Evolutionary conservation across 2,329 filamentous ascomycete genomes (phyloP), one percentile per base, ranked within the genome.

Genomic region (Trichophyton benhamiae): DNA sequence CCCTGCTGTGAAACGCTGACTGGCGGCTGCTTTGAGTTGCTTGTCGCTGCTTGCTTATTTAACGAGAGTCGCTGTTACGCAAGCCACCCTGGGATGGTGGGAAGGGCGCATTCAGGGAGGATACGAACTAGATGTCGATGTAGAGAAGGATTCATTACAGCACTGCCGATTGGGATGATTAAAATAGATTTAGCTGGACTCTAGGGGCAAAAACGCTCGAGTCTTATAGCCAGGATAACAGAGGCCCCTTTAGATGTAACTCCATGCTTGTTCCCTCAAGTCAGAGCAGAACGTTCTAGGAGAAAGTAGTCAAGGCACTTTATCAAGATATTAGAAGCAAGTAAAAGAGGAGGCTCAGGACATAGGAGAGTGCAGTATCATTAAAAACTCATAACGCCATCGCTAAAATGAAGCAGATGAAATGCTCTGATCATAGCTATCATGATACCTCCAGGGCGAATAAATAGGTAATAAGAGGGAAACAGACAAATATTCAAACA

Each of bases 331-430:
- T 53, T 53, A 27, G n/a, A 53, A 53, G 27, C 9, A 33, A 53
- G 27, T 53, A 17, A 53, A 30, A 33, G 25, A 27, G 11, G 11
- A 20, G 13, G 30, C 27, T 53, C 22, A 53, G 7, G 22, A 33
- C 49, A 53, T 53, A 17, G 27, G 15, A 53, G 49, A 53, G 22
- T 8, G 9, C 27, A 53, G 27, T 13, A 33, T 30, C 27, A 53
- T 30, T 27, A 53, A 17, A 53, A 53, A 53, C 48, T 60, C 61
- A 49, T 17, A 61, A 63, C 61, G 60, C 61, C 61, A 61, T 60
- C 61, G 61, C 61, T 63, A 63, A 63, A 59, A 49, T 36, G 42
- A 59, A 25, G 36, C n/a, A 53, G 13, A 53, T 53, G 27, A 53
- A 53, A 30, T 53, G 49, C 49, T 53, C 25, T 25, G 13, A 53